phyloP scores from a whole-genome alignment of 768 basidiomycete species.

The Tylopilus subfusipes region DNA sequence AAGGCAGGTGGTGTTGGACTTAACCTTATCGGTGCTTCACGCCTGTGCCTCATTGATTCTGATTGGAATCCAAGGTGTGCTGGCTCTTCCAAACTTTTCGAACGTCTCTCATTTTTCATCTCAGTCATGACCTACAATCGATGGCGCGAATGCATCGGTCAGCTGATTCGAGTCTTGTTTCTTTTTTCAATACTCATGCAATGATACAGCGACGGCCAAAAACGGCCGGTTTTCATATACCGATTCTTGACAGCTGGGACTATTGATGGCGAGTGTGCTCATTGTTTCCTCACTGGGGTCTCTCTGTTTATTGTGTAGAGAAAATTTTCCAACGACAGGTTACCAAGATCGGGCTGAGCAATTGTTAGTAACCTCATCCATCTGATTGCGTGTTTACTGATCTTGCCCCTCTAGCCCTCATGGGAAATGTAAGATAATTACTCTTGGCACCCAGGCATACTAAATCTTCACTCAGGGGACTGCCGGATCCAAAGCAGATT shows the following conservation, averaged over 20 bases:
- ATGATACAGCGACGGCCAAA: constrained; percentile 81
- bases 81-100: not conserved
- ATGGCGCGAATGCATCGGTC: constrained; percentile 97
- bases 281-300: not conserved
- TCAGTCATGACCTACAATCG: constrained; percentile 89
- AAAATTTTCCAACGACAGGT: constrained; percentile 94
- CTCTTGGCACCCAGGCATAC: not conserved
- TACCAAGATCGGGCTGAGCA: constrained; percentile 87
- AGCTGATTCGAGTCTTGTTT: constrained; percentile 6
- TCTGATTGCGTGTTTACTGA: constrained; percentile 7
- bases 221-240: constrained; percentile 85
- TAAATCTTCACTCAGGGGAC: constrained; percentile 31
- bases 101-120: not conserved
- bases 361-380: constrained; percentile 52
- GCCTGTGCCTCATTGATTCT: constrained; percentile 81
- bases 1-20: constrained; percentile 96
- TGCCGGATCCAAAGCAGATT: constrained; percentile 70
- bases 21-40: constrained; percentile 88
- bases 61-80: constrained; percentile 90
- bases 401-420: constrained; percentile 48
- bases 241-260: constrained; percentile 82
- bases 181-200: constrained; percentile 5
- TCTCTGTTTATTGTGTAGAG: constrained; percentile 41
- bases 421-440: constrained; percentile 53
- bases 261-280: constrained; percentile 66